Evolutionary conservation across 176 grass and related monocot genomes (phyloP), one percentile per base, ranked within the genome.

Genomic region (Bonia amplexicaulis): DNA sequence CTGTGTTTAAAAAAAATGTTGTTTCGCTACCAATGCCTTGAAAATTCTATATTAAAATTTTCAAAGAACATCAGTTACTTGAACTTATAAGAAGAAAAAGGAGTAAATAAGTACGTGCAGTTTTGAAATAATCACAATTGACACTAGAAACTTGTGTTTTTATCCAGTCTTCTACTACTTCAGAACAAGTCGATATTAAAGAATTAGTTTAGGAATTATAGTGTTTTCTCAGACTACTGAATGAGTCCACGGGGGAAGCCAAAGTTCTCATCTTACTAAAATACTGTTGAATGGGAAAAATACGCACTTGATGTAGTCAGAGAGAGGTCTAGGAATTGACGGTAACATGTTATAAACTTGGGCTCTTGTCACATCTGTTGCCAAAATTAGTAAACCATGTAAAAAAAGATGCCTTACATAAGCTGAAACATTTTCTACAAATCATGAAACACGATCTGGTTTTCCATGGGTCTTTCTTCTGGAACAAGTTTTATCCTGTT

Each of bases 401-500:
- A 66, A 54, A 66, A 66, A 64, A 52, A 37, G 13, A 70, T 77
- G 12, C 33, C 73, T 52, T 77, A 49, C 60, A 62, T 60, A 73
- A 35, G 62, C 11, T 69, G n/a, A 48, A 27, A 12, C 25, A 25
- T 65, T 59, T 27, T 82, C 22, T 76, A 20, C 15, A 49, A 67
- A 46, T 22, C 62, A 69, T 22, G 9, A 82, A 66, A 87, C 44
- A 40, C 76, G 25, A 17, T 87, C 27, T 76, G 69, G 6, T 69
- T 60, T 39, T 76, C 51, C 54, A 29, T 51, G 52, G 14, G 67
- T 27, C 15, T 49, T 51, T 62, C 15, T 76, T 61, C 31, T 51
- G 55, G 27, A 71, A 62, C 31, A 22, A 63, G 17, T 54, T 55
- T 5, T 37, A 68, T 81, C 22, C 31, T 75, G 46, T 55, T 73